Evolutionary conservation across 805 yeast genomes (phyloP).

Genomic region (Starmera pachycereana): DNA sequence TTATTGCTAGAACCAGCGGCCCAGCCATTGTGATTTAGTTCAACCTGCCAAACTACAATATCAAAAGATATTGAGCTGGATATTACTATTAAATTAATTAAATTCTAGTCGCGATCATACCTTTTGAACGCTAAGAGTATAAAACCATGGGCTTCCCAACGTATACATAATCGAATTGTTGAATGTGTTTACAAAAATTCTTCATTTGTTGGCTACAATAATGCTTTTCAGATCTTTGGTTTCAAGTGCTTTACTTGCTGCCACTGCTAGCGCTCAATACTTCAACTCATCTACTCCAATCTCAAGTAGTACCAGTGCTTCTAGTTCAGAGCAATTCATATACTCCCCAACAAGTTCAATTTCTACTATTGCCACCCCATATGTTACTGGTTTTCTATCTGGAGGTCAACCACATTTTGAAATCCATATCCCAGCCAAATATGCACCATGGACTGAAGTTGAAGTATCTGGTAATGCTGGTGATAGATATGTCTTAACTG

Average conservation of each 20-base stretch:
- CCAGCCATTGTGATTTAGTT: too few relatives aligned
- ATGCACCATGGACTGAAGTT: constrained; percentile 14
- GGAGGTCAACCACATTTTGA: constrained; percentile 19
- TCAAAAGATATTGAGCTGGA: too few relatives aligned
- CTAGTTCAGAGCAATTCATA: constrained; percentile 4
- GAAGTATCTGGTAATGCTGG: constrained; percentile 12
- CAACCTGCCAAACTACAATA: too few relatives aligned
- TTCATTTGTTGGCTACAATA: too few relatives aligned
- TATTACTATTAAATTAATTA: too few relatives aligned
- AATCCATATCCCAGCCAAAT: constrained; percentile 13
- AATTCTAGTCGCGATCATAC: too few relatives aligned
- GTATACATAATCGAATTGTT: too few relatives aligned
- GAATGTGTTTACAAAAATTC: too few relatives aligned
- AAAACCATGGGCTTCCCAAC: too few relatives aligned
- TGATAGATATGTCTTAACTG: constrained; percentile 10
- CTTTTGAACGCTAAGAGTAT: too few relatives aligned
- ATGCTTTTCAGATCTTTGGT: background rate
- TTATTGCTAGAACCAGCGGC: too few relatives aligned
- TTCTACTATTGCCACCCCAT: constrained; percentile 8
- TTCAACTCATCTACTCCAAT: constrained; percentile 5
- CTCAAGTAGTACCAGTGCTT: constrained; percentile 1
- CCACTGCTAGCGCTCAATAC: background rate
- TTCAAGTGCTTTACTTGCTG: constrained; percentile 1
- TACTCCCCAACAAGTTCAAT: constrained; percentile 3
- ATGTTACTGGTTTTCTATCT: constrained; percentile 15